Evolutionary conservation across 106 monocot genomes (phyloP).

Genomic region (Dioscorea zingiberensis): DNA sequence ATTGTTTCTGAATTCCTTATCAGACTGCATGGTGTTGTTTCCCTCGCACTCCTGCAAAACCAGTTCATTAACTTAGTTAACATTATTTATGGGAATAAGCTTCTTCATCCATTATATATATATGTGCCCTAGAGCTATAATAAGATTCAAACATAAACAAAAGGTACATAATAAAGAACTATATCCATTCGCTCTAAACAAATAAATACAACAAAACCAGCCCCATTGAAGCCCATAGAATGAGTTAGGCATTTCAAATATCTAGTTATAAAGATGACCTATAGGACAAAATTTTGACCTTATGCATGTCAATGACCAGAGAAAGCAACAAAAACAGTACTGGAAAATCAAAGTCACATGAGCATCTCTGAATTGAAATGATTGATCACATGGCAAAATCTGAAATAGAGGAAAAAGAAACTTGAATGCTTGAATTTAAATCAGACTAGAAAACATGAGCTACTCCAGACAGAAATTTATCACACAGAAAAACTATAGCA

Average conservation of each 20-base stretch:
- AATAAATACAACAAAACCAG: not conserved
- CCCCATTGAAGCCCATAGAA: not conserved
- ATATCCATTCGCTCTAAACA: not conserved
- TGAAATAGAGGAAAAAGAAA: not conserved
- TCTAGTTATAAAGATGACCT: no score
- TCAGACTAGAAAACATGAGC: not conserved
- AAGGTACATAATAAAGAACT: not conserved
- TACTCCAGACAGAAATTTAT: not conserved
- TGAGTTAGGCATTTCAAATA: not conserved
- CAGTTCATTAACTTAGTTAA: not conserved
- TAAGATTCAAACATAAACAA: not conserved
- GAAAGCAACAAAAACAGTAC: not conserved
- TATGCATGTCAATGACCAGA: no score
- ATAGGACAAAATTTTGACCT: no score
- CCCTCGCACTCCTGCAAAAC: slow-evolving; percentile 29
- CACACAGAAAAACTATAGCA: not conserved
- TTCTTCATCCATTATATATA: not conserved
- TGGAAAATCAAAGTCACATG: not conserved
- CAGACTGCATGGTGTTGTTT: slow-evolving; percentile 49
- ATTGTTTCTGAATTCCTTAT: slow-evolving; percentile 26
- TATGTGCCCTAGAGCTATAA: not conserved
- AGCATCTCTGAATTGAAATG: not conserved
- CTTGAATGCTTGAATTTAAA: not conserved
- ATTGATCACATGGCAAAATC: not conserved
- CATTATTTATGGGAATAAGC: not conserved